Conservation (phyloP, 345 rosid species). For the Abelmoschus esculentus region DNA sequence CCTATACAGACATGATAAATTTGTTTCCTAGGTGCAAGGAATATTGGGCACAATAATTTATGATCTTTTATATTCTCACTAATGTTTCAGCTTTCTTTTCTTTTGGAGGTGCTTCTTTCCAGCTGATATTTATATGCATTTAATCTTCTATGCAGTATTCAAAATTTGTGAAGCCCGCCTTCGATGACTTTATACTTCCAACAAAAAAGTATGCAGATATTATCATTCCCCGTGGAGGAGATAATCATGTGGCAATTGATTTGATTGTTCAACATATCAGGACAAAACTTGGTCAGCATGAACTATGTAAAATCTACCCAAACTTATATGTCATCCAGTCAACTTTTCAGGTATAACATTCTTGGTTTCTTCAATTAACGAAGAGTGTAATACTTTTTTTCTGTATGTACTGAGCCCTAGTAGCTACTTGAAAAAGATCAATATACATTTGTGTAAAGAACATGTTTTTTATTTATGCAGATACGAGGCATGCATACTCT, state of each 20-base stretch:
- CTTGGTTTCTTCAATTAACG: background rate
- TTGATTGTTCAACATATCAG: constrained; percentile 95
- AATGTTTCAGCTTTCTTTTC: background rate
- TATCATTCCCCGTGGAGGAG: constrained; percentile 98
- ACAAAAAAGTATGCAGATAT: constrained; percentile 99
- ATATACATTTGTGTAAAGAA: background rate
- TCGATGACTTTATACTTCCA: constrained; percentile 97
- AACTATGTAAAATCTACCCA: constrained; percentile 96
- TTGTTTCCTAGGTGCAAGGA: background rate
- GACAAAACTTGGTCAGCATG: constrained; percentile 95
- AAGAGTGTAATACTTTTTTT: background rate
- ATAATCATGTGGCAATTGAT: constrained; percentile 96
- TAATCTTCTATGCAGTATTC: constrained; percentile 72
- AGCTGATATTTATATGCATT: constrained; percentile 7
- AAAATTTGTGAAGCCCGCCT: constrained; percentile 97
- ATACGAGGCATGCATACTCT: constrained; percentile 99
- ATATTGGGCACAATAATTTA: background rate
- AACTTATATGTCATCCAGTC: constrained; percentile 90
- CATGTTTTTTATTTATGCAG: constrained; percentile 37
- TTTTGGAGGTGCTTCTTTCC: background rate
- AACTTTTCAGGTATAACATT: constrained; percentile 75
- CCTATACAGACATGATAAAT: background rate
- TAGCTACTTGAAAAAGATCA: background rate
- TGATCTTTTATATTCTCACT: background rate
- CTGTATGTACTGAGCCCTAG: background rate